These are phyloP conservation scores for Alternaria triticimaculans DNA, from an alignment of 2,329 filamentous ascomycete genomes.

Conservation along the genomic window DNA sequence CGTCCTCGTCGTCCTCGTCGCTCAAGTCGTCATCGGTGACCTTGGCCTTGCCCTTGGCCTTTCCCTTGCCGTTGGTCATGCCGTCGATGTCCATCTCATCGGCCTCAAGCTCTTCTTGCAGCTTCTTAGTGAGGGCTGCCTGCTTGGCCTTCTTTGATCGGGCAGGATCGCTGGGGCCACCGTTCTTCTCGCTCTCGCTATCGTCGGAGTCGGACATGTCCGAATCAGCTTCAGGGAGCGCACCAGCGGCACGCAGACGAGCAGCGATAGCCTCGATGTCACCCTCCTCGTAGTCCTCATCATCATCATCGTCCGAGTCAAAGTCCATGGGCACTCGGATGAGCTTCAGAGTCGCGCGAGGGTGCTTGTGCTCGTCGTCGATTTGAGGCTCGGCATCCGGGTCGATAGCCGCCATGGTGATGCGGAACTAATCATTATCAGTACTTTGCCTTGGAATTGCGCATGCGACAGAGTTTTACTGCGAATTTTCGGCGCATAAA, in stretches of 20 bases:
- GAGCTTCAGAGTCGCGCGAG: constrained; percentile 88
- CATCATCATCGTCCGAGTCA: constrained; percentile 63
- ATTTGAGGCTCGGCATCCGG: constrained; percentile 71
- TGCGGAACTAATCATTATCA: constrained; percentile 73
- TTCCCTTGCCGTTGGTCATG: constrained; percentile 61
- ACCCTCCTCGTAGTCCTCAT: constrained; percentile 55
- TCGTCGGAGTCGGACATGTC: constrained; percentile 58
- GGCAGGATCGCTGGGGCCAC: constrained; percentile 87
- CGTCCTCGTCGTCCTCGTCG: constrained; percentile 65
- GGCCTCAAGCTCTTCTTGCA: constrained; percentile 70
- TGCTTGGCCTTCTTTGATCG: constrained; percentile 89
- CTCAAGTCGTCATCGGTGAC: constrained; percentile 77
- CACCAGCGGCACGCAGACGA: constrained; percentile 43
- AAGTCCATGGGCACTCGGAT: constrained; percentile 73
- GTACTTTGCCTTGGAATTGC: constrained; percentile 3
- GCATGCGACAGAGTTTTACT: constrained; percentile 8
- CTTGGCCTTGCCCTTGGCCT: constrained; percentile 62
- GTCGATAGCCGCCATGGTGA: constrained; percentile 98
- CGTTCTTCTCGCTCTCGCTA: constrained; percentile 76
- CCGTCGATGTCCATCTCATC: constrained; percentile 77
- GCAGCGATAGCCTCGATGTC: constrained; percentile 52
- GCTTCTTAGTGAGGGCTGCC: constrained; percentile 77
- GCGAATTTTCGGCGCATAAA: background rate
- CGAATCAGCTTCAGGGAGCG: constrained; percentile 46
- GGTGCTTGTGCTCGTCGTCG: constrained; percentile 54